A percentile compares a stretch with the other conserved stretches of the same genome.
Conservation (phyloP, 768 basidiomycete genomes). For the Imleria badia region DNA sequence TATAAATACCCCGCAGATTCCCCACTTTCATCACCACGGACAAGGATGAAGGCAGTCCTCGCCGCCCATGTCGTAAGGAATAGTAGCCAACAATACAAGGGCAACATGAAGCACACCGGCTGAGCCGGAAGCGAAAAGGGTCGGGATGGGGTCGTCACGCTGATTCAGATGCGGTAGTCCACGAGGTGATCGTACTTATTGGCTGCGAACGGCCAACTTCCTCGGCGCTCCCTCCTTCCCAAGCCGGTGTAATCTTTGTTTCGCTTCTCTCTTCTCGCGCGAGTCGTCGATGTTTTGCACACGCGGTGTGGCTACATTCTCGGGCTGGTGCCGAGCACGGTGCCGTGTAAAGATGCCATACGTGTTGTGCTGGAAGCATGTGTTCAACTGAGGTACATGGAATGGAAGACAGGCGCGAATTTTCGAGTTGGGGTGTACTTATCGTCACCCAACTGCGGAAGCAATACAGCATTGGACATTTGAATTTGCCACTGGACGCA, state of each 20-base stretch:
- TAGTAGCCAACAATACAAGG: background rate
- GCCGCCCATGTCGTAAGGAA: background rate
- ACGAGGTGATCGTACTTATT: conserved; percentile 7
- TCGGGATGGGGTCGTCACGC: conserved; percentile 2
- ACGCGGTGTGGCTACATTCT: conserved; percentile 8
- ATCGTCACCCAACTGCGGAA: conserved; percentile 8
- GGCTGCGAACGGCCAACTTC: conserved; percentile 4
- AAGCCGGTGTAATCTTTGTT: conserved; percentile 8
- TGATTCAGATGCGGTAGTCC: conserved; percentile 10
- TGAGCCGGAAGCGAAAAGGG: background rate
- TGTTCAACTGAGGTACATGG: conserved; percentile 6
- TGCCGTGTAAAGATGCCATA: background rate
- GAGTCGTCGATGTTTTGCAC: background rate
- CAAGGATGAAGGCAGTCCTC: background rate
- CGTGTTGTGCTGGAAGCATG: conserved; percentile 1
- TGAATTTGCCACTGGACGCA: background rate
- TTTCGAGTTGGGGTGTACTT: background rate
- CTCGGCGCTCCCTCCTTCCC: conserved; percentile 19
- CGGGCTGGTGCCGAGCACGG: conserved; percentile 6
- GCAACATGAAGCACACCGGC: background rate
- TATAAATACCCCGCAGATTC: background rate
- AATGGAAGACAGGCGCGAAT: conserved; percentile 15
- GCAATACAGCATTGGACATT: conserved; percentile 14
- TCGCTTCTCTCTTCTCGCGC: conserved; percentile 1
- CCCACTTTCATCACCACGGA: background rate